phyloP scores from a whole-genome alignment of 495 filamentous ascomycete species.

The Penicillium mononematosum region DNA sequence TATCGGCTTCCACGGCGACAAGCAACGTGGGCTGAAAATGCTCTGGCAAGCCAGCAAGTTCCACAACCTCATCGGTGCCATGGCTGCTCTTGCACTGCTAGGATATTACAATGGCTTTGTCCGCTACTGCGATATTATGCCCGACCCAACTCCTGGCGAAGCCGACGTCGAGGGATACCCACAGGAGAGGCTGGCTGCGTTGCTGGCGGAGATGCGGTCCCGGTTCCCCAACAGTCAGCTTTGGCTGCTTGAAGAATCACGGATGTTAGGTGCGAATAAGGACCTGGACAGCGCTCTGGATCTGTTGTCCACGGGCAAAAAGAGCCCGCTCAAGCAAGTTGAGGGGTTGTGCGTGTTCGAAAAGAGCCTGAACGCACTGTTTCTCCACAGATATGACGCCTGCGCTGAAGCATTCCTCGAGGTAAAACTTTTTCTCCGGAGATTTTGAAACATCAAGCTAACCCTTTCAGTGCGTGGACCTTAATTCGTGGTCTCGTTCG shows the following conservation, averaged over 20 bases:
- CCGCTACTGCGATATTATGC: slow-evolving; percentile 84
- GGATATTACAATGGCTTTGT: slow-evolving; percentile 86
- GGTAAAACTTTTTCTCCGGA: slow-evolving; percentile 27
- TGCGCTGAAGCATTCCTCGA: slow-evolving; percentile 72
- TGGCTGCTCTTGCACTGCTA: slow-evolving; percentile 77
- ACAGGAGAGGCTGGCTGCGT: slow-evolving; percentile 60
- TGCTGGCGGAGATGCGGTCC: slow-evolving; percentile 69
- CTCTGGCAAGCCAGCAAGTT: slow-evolving; percentile 92
- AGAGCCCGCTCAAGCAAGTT: slow-evolving; percentile 81
- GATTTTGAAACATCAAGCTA: neutral
- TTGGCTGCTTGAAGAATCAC: slow-evolving; percentile 88
- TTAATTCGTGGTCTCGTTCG: slow-evolving; percentile 89
- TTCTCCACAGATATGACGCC: slow-evolving; percentile 66
- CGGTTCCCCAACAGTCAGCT: slow-evolving; percentile 80
- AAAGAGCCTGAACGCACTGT: slow-evolving; percentile 75
- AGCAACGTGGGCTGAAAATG: slow-evolving; percentile 76
- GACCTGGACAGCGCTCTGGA: slow-evolving; percentile 67
- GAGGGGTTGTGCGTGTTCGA: slow-evolving; percentile 81
- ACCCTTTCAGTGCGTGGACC: slow-evolving; percentile 59
- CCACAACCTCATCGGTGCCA: slow-evolving; percentile 85
- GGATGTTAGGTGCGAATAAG: slow-evolving; percentile 68
- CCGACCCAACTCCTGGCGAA: slow-evolving; percentile 50
- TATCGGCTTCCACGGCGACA: slow-evolving; percentile 90
- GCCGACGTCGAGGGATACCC: slow-evolving; percentile 69
- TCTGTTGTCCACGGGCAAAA: slow-evolving; percentile 54